phyloP scores from a whole-genome alignment of 2,329 filamentous ascomycete genomes.

The Xylaria hypoxylon region DNA sequence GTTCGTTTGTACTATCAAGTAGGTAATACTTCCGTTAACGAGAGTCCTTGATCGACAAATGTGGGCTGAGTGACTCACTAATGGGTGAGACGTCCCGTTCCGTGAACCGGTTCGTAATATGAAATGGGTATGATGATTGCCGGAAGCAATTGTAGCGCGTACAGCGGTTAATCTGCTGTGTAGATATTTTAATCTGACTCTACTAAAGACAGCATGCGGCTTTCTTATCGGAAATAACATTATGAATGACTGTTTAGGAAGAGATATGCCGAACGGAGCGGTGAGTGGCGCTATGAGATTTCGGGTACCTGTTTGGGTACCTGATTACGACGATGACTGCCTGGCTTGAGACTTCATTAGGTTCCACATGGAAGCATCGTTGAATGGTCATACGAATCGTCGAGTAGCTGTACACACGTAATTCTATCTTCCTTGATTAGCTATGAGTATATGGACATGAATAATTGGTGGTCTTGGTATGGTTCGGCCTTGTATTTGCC shows the following conservation, averaged over 20 bases:
- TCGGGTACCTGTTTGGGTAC: slow-evolving; percentile 30
- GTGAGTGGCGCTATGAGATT: slow-evolving; percentile 29
- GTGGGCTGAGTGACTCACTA: slow-evolving; percentile 28
- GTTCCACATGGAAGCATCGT: slow-evolving; percentile 21
- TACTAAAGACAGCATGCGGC: not conserved
- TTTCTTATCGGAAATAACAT: slow-evolving; percentile 15
- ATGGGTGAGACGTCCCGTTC: slow-evolving; percentile 38
- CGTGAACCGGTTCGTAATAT: slow-evolving; percentile 32
- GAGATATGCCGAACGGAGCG: slow-evolving; percentile 24
- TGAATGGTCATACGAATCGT: slow-evolving; percentile 11
- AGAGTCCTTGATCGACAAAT: slow-evolving; percentile 25
- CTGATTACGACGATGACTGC: slow-evolving; percentile 10
- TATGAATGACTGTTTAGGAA: slow-evolving; percentile 9
- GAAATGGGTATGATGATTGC: slow-evolving; percentile 5
- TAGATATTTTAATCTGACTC: not conserved
- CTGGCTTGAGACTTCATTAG: slow-evolving; percentile 2
- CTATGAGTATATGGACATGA: slow-evolving; percentile 1
- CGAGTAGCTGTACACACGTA: slow-evolving; percentile 16
- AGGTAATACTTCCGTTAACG: slow-evolving; percentile 14
- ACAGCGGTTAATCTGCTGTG: slow-evolving; percentile 21
- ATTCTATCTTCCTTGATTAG: slow-evolving; percentile 7
- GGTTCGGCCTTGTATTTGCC: slow-evolving; percentile 2
- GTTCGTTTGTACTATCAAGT: slow-evolving; percentile 19
- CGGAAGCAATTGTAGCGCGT: slow-evolving; percentile 24
- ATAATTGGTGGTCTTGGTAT: not conserved